These are phyloP conservation scores for Fusarium sp. DNA, from an alignment of 2,329 filamentous ascomycete genomes.

Conservation along the genomic window DNA sequence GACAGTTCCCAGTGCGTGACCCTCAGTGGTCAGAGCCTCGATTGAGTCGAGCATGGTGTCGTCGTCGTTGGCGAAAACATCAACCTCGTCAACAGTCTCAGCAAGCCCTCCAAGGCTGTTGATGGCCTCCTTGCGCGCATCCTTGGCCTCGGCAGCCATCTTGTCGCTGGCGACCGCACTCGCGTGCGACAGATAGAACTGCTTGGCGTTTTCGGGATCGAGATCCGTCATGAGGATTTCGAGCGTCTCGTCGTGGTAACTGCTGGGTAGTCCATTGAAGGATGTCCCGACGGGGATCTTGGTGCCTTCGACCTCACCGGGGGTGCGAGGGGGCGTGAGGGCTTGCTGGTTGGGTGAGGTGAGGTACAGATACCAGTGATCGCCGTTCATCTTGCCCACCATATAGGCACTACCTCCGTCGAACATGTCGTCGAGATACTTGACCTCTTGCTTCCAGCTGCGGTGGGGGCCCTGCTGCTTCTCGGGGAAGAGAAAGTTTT, in stretches of 20 bases:
- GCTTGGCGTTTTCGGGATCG: slow-evolving; percentile 72
- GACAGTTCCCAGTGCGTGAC: slow-evolving; percentile 89
- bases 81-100: slow-evolving; percentile 67
- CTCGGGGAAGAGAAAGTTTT: slow-evolving; percentile 97
- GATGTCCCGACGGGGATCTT: slow-evolving; percentile 63
- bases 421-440: slow-evolving; percentile 90
- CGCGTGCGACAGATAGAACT: slow-evolving; percentile 76
- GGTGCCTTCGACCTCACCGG: slow-evolving; percentile 59
- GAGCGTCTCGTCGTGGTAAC: slow-evolving; percentile 75
- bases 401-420: slow-evolving; percentile 95
- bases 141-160: slow-evolving; percentile 72
- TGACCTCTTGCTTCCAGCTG: slow-evolving; percentile 97
- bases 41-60: slow-evolving; percentile 63
- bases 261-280: slow-evolving; percentile 53
- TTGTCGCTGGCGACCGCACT: slow-evolving; percentile 88
- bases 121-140: slow-evolving; percentile 67
- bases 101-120: slow-evolving; percentile 67
- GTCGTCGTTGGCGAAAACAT: slow-evolving; percentile 81
- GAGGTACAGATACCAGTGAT: slow-evolving; percentile 99
- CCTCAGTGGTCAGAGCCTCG: slow-evolving; percentile 86
- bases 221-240: slow-evolving; percentile 78
- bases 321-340: slow-evolving; percentile 84
- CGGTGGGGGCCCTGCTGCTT: slow-evolving; percentile 93
- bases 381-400: slow-evolving; percentile 99
- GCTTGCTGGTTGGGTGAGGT: slow-evolving; percentile 82